phyloP scores from a whole-genome alignment of 371 early-diverging fungal genomes.

The Rhizopus arrhizus region DNA sequence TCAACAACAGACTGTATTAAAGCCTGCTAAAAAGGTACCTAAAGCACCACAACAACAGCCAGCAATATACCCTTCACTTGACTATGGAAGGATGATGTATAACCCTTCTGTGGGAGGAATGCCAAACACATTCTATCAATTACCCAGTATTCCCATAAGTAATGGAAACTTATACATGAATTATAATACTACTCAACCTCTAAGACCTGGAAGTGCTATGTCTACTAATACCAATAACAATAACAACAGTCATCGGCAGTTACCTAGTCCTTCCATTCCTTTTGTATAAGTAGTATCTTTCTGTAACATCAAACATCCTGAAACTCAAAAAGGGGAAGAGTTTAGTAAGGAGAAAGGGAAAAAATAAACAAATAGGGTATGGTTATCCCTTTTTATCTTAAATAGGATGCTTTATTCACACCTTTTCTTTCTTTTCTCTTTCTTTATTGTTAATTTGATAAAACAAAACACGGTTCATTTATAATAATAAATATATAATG shows the following conservation, averaged over 20 bases:
- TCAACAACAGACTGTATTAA: constrained; percentile 30
- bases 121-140: background rate
- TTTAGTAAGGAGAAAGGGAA: no score
- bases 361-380: no score
- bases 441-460: no score
- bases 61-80: background rate
- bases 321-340: no score
- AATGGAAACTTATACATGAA: constrained; percentile 5
- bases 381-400: no score
- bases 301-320: background rate
- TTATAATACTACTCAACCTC: background rate
- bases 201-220: background rate
- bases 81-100: constrained; percentile 5
- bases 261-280: background rate
- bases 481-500: no score
- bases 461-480: no score
- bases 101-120: background rate
- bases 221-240: background rate
- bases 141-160: constrained; percentile 8
- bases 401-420: no score
- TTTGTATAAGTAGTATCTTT: background rate
- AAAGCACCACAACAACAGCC: background rate
- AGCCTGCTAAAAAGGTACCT: constrained; percentile 2
- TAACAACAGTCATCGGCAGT: background rate
- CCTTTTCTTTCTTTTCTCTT: no score